phyloP scores from a whole-genome alignment of 208 protist species.

The Leishmania gerbilli region DNA sequence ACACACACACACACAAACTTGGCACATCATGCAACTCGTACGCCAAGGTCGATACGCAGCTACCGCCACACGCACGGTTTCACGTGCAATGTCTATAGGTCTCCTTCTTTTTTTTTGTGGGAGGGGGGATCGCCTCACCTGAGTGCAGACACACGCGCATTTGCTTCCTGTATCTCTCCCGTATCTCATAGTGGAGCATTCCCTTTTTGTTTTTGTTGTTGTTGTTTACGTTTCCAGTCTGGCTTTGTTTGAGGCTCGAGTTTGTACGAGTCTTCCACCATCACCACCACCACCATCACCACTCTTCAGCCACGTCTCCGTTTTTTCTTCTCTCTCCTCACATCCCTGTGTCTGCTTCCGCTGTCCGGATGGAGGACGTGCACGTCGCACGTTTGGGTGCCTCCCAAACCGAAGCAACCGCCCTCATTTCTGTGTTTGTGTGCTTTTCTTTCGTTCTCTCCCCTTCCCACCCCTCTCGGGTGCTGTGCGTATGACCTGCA shows the following conservation, averaged over 20 bases:
- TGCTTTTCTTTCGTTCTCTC: background rate
- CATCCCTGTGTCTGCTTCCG: background rate
- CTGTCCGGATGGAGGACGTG: background rate
- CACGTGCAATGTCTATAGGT: conserved; percentile 16
- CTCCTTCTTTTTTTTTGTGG: background rate
- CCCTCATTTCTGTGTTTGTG: background rate
- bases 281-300: background rate
- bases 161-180: background rate
- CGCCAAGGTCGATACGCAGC: background rate
- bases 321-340: background rate
- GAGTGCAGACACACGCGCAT: background rate
- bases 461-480: background rate
- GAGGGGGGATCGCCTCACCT: background rate
- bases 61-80: background rate
- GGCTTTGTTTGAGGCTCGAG: background rate
- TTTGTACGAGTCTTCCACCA: background rate
- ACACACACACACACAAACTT: background rate
- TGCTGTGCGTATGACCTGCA: background rate
- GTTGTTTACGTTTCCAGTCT: background rate
- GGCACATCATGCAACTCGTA: background rate
- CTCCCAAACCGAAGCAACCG: background rate
- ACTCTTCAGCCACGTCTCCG: background rate
- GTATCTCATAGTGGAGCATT: background rate
- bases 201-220: background rate
- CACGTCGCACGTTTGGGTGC: background rate